These are phyloP conservation scores for Diatrype stigma DNA, from an alignment of 2,329 filamentous ascomycete genomes.

Conservation along the genomic window DNA sequence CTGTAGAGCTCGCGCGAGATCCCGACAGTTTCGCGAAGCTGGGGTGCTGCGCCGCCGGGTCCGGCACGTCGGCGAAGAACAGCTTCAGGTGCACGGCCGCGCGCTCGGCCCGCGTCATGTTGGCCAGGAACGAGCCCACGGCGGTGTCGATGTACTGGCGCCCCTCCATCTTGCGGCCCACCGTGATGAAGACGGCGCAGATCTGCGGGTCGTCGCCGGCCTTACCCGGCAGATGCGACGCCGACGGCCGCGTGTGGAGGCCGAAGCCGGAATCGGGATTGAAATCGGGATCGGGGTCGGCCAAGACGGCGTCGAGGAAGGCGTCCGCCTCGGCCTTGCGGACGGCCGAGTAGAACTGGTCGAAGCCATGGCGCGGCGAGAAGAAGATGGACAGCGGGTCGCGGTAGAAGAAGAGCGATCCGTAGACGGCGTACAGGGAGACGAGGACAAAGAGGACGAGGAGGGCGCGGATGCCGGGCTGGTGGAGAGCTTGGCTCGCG, in stretches of 20 bases:
- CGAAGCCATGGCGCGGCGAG: slow-evolving; percentile 26
- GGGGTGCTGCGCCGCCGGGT: slow-evolving; percentile 20
- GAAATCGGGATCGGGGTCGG: slow-evolving; percentile 11
- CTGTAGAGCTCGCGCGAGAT: no score
- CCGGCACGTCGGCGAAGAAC: slow-evolving; percentile 28
- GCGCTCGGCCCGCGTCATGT: slow-evolving; percentile 25
- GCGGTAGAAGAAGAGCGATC: slow-evolving; percentile 27
- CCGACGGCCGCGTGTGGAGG: no score
- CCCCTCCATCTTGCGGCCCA: slow-evolving; percentile 21
- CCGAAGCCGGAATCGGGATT: no score
- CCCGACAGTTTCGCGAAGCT: slow-evolving; percentile 21
- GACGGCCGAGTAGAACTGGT: slow-evolving; percentile 25
- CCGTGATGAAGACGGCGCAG: slow-evolving; percentile 26
- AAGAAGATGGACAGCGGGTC: slow-evolving; percentile 29
- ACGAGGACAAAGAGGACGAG: slow-evolving; percentile 20
- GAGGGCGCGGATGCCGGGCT: slow-evolving; percentile 23
- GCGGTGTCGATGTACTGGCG: slow-evolving; percentile 28
- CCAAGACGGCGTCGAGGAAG: slow-evolving; percentile 19
- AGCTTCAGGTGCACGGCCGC: slow-evolving; percentile 22
- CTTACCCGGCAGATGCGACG: no score
- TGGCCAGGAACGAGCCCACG: slow-evolving; percentile 26
- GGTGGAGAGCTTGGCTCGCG: slow-evolving; percentile 9
- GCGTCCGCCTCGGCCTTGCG: slow-evolving; percentile 25
- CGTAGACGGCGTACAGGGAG: slow-evolving; percentile 23
- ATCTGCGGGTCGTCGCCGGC: slow-evolving; percentile 19